Percentiles rank a stretch among this genome's conserved stretches.
Conservation (phyloP, 1,139 yeast genomes). For the Candida tropicalis region DNA sequence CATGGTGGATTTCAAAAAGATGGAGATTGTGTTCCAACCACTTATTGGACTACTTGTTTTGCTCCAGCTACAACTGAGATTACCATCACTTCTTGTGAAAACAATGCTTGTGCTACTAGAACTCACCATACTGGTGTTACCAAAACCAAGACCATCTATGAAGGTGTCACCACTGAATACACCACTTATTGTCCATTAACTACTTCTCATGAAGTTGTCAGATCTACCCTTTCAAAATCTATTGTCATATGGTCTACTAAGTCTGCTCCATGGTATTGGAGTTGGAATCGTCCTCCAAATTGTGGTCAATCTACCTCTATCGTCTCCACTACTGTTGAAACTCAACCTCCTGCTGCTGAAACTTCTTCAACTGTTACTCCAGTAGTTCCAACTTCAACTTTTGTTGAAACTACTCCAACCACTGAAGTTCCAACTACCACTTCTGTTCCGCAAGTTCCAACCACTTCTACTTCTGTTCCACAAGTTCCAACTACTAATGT, state of each 20-base stretch:
- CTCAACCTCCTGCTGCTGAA: slow-evolving; percentile 13
- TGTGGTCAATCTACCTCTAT: slow-evolving; percentile 1
- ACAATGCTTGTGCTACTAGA: slow-evolving; percentile 20
- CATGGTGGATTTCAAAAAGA: background rate
- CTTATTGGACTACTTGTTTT: slow-evolving; percentile 9
- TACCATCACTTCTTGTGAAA: slow-evolving; percentile 26
- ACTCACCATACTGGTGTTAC: slow-evolving; percentile 33
- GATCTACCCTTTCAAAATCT: background rate
- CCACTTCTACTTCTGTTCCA: background rate
- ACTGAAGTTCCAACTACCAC: background rate
- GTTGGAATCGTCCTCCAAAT: background rate
- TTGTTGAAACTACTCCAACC: background rate
- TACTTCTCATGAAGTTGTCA: slow-evolving; percentile 6
- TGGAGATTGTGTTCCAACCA: background rate
- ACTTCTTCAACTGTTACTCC: slow-evolving; percentile 19
- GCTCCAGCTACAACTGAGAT: slow-evolving; percentile 19
- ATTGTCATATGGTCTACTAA: slow-evolving; percentile 2
- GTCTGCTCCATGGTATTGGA: slow-evolving; percentile 3
- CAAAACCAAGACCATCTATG: slow-evolving; percentile 4
- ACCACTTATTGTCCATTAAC: slow-evolving; percentile 31
- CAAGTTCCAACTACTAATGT: background rate
- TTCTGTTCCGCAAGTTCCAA: background rate
- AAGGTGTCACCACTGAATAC: slow-evolving; percentile 20
- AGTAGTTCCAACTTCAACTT: background rate
- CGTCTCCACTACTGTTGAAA: slow-evolving; percentile 17